phyloP scores from a whole-genome alignment of 2,329 filamentous ascomycete species.

The Aspergillus floridensis region DNA sequence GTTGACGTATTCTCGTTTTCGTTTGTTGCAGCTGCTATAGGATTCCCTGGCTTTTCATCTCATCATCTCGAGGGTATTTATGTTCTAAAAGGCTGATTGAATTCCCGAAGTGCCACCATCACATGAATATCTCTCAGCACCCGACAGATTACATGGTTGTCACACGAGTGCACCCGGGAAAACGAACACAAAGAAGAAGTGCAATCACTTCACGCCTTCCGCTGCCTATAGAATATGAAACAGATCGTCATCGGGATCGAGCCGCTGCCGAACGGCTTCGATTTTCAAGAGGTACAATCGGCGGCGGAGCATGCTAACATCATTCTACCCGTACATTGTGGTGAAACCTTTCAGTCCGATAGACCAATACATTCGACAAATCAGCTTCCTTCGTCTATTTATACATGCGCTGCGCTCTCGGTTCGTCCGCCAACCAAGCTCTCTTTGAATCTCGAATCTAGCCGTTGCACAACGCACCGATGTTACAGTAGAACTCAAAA shows the following conservation, averaged over 20 bases:
- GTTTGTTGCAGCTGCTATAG: background rate
- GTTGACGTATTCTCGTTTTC: background rate
- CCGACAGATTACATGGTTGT: background rate
- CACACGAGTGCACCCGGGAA: background rate
- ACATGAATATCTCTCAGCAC: background rate
- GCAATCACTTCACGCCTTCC: background rate
- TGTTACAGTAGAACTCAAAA: background rate
- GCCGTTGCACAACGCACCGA: background rate
- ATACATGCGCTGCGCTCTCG: background rate
- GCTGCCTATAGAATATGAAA: background rate
- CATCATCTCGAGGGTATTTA: no score
- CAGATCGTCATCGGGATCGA: background rate
- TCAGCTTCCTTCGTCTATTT: background rate
- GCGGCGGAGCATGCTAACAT: background rate
- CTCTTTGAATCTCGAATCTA: background rate
- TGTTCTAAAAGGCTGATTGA: background rate
- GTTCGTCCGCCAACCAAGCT: background rate
- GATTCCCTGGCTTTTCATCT: background rate
- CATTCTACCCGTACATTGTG: background rate
- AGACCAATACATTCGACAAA: background rate
- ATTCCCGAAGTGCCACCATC: background rate
- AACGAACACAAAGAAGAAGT: background rate
- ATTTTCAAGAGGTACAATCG: no score
- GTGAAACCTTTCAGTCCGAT: background rate
- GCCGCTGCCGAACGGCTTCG: background rate